Base-by-base conservation (phyloP, 176 grass and related monocot genomes). In the Aegilops bicornis region DNA sequence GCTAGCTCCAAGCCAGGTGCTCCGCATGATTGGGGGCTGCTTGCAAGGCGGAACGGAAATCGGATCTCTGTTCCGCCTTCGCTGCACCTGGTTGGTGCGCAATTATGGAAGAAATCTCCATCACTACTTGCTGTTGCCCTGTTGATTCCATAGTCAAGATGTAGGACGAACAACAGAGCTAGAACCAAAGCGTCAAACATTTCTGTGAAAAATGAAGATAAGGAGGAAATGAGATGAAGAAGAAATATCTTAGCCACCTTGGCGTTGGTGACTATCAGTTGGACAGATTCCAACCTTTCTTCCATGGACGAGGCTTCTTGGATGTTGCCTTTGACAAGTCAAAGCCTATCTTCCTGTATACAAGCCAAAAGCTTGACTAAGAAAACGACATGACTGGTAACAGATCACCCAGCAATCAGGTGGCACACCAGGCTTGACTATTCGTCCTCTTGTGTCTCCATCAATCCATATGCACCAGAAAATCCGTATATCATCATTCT, bases 1-100 rank as follows among this genome's bases (percentile, higher is more conserved):
- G 83, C 76, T 12, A 95, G 64, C 61, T 86, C 75, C 88, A 95
- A 86, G n/a, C 93, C 88, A 0, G n/a, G 83, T 24, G 78, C 85
- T 23, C 90, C 88, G 0, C 93, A 92, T 1, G 54, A 68, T 12
- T 1, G 10, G 1, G 23, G 12, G 75, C 52, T 90, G 23, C 43
- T 86, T 77, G 66, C 10, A 35, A 82, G 32, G 30, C 71, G 88
- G 58, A 88, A 89, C 0, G 93, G 90, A 73, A 83, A 92, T 12
- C 88, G 69, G 29, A 95, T 83, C 82, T 89, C 62, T 4, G 61
- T 79, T 32, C 83, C 50, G 2, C 14, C 39, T 64, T 66, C 22
- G 4, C 27, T 64, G 79, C 90, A 89, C n/a, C 10, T 70, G 2
- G 58, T 40, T 35, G 80, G n/a, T 17, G 25, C 3, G 47, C 93